Evolutionary conservation across 2,329 filamentous ascomycete species (phyloP).

Genomic region (Hypoxylon sp.): DNA sequence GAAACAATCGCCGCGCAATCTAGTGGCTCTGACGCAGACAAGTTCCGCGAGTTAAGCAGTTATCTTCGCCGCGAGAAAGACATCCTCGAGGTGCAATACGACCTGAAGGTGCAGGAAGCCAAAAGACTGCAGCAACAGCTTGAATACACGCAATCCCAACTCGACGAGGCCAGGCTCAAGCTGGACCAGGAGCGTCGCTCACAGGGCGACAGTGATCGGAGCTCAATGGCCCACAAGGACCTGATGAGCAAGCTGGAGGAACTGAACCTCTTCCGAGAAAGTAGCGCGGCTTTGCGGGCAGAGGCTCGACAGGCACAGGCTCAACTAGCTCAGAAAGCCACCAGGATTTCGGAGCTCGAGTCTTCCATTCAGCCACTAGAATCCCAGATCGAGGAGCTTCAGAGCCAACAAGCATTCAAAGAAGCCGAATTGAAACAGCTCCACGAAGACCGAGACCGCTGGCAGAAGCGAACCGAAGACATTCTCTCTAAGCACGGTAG

Average conservation of each 20-base stretch:
- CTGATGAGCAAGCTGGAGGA: constrained; percentile 95
- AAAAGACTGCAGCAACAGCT: constrained; percentile 91
- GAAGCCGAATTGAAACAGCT: constrained; percentile 89
- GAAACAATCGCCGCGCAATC: constrained; percentile 62
- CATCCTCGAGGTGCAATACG: constrained; percentile 95
- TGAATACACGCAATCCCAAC: constrained; percentile 83
- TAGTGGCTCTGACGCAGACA: constrained; percentile 70
- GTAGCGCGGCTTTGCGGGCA: constrained; percentile 87
- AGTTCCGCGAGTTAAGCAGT: constrained; percentile 87
- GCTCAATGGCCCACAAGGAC: constrained; percentile 82
- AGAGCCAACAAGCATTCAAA: constrained; percentile 80
- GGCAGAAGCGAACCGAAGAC: constrained; percentile 94
- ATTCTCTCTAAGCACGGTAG: constrained; percentile 96
- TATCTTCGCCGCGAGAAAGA: constrained; percentile 96
- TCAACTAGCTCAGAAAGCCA: constrained; percentile 76
- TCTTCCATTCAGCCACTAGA: constrained; percentile 83
- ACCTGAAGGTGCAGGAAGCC: constrained; percentile 85
- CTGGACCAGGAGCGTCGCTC: constrained; percentile 87
- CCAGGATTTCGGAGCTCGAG: constrained; percentile 77
- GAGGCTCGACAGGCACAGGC: constrained; percentile 82
- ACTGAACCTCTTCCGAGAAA: constrained; percentile 94
- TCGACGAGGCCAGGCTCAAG: constrained; percentile 88
- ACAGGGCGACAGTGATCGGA: constrained; percentile 75
- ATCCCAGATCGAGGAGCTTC: constrained; percentile 79
- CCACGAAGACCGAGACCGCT: constrained; percentile 89